Percentiles rank a stretch among this genome's conserved stretches.
These are phyloP conservation scores for Tephrocybe sp. DNA, from an alignment of 768 basidiomycete genomes.

Conservation along the genomic window DNA sequence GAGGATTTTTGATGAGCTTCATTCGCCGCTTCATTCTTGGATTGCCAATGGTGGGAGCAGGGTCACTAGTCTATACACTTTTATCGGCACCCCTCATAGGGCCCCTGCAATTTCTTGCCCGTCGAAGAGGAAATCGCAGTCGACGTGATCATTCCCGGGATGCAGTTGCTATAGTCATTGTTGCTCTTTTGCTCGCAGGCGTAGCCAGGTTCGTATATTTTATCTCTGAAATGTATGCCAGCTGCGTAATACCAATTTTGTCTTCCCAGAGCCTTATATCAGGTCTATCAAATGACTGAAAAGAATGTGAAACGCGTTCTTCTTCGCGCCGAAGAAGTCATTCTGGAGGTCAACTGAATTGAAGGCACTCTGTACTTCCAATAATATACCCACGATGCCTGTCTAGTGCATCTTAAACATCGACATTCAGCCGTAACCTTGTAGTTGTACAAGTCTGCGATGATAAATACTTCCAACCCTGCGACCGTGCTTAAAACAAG, in stretches of 20 bases:
- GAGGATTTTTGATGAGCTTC: constrained; percentile 51
- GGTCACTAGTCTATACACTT: constrained; percentile 72
- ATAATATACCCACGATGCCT: not conserved
- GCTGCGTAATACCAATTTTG: constrained; percentile 1
- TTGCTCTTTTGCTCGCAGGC: constrained; percentile 59
- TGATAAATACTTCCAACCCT: no score
- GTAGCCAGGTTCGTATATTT: constrained; percentile 49
- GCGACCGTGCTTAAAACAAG: no score
- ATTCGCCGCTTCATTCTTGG: constrained; percentile 74
- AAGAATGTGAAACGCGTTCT: constrained; percentile 56
- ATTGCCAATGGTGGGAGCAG: constrained; percentile 74
- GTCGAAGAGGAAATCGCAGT: constrained; percentile 55
- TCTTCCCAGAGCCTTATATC: constrained; percentile 56
- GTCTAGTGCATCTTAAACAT: no score
- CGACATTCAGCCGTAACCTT: no score
- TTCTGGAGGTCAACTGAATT: constrained; percentile 65
- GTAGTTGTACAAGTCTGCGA: no score
- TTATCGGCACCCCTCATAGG: constrained; percentile 59
- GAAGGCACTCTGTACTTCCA: not conserved
- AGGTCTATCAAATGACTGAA: constrained; percentile 68
- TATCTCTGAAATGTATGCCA: no score
- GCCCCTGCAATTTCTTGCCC: constrained; percentile 68
- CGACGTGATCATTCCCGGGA: constrained; percentile 59
- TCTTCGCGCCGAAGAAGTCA: constrained; percentile 74
- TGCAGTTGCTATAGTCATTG: constrained; percentile 61